Base-by-base conservation (phyloP, 345 rosid species). In the Camelina laxa region DNA sequence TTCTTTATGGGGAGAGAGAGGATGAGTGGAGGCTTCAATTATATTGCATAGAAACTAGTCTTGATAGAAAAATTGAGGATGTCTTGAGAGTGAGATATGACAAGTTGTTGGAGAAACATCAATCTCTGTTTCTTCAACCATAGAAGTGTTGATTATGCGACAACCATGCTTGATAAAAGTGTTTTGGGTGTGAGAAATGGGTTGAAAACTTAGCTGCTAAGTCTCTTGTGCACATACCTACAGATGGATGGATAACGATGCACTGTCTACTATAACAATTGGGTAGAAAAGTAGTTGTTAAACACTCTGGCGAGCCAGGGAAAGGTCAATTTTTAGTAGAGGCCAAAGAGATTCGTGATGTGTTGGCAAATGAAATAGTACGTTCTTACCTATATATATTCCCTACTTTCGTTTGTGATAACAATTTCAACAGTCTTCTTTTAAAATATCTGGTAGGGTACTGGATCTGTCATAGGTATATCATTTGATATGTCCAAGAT, bases 61-160 rank as follows among this genome's bases (percentile, higher is more conserved):
- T 70, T 54, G 22, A 75, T 27, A 13, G 22, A 0, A 47, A 78
- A 7, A 75, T 80, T 17, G 55, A 4, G 0, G 31, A 56, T n/a
- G n/a, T n/a, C 1, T 14, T 82, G 20, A 68, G 20, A 41, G 67
- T 73, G 38, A 78, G 83, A 20, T 78, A 67, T 16, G 81, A 82
- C 49, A 75, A 12, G 20, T 27, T 85, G 10, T 2, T 9, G 1
- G 36, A 55, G 12, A 10, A 44, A 3, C 17, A 65, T 22, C 61
- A 80, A 63, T 4, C 7, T 4, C 36, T 80, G 78, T 36, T 63
- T 82, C 55, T 80, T 77, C 21, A 70, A 49, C n/a, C 9, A 74
- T 0, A 6, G 21, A 0, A 6, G 11, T 4, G 60, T 35, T n/a
- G 44, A 57, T 5, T 0, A 0, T 6, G 47, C 77, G 39, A 31